Evolutionary conservation across 805 yeast genomes (phyloP), one percentile per base, ranked within the genome.

Genomic region (Yamadazyma scolyti): DNA sequence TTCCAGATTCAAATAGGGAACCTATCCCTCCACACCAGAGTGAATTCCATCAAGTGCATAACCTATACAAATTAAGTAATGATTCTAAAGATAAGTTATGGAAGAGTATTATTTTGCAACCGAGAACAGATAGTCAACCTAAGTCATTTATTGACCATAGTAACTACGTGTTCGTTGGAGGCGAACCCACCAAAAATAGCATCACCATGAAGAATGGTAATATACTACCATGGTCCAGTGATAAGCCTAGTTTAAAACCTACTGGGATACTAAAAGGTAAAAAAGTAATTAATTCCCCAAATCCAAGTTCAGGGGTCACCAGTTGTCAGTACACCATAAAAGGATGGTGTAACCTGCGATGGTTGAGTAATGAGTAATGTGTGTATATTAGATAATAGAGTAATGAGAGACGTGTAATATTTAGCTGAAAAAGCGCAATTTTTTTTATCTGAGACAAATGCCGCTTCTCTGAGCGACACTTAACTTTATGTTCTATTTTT

Each of bases 41-140:
- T 14, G 51, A 54, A 20, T 61, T 64, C 46, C 56, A 49, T 52
- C 25, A 38, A 16, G 29, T 36, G 16, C 36, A 52, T 31, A 47
- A 58, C 33, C 33, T 56, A 10, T 43, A 43, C 27, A 62, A 56
- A 28, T 42, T 74, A 14, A 71, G 73, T 1, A 47, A 60, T 6
- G 34, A 61, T 11, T 61, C 75, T 3, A 55, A 75, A 32, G 75
- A 73, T 26, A 68, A 73, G 44, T 50, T 76, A 27, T 75, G 79
- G 79, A 58, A 62, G 21, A 63, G 60, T 30, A 77, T 77, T 10
- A 61, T 77, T 4, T 47, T 77, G 19, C 68, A 71, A 4, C 79
- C 82, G 15, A 56, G 81, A 25, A 35, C 40, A 2, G 83, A 76
- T 40, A 37, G 44, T 1, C 37, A 47, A 7, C 65, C 63, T 1